These are phyloP conservation scores for Diaporthe australafricana DNA, from an alignment of 2,329 filamentous ascomycete genomes.

Conservation along the genomic window DNA sequence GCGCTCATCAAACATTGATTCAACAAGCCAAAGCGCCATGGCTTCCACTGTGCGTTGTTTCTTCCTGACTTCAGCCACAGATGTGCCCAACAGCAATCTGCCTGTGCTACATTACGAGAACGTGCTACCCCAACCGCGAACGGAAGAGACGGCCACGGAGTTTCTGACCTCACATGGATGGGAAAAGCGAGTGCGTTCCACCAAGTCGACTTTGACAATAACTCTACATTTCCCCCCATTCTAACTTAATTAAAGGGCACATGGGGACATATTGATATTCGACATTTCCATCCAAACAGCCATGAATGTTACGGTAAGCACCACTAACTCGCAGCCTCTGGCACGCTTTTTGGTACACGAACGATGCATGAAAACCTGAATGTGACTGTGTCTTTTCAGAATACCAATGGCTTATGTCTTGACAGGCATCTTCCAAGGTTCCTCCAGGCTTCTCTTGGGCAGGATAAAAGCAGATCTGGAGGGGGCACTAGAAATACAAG, in stretches of 20 bases:
- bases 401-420: not conserved
- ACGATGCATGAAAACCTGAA: too few relatives aligned
- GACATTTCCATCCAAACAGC: slow-evolving; percentile 25
- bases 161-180: not conserved
- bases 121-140: not conserved
- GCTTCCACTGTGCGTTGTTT: not conserved
- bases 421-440: not conserved
- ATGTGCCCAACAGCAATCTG: not conserved
- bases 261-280: slow-evolving; percentile 23
- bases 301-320: slow-evolving; percentile 24
- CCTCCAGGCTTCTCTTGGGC: not conserved
- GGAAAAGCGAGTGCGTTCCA: not conserved
- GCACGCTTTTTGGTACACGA: too few relatives aligned
- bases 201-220: not conserved
- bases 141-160: not conserved
- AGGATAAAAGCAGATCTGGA: not conserved
- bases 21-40: not conserved
- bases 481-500: not conserved
- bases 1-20: not conserved
- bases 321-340: too few relatives aligned
- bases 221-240: too few relatives aligned
- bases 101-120: not conserved
- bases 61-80: not conserved
- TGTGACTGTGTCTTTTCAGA: too few relatives aligned
- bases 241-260: slow-evolving; percentile 49